Percentiles rank a stretch among this genome's conserved stretches.
phyloP scores from a whole-genome alignment of 2,329 filamentous ascomycete genomes.

The Penicillium occitanis region DNA sequence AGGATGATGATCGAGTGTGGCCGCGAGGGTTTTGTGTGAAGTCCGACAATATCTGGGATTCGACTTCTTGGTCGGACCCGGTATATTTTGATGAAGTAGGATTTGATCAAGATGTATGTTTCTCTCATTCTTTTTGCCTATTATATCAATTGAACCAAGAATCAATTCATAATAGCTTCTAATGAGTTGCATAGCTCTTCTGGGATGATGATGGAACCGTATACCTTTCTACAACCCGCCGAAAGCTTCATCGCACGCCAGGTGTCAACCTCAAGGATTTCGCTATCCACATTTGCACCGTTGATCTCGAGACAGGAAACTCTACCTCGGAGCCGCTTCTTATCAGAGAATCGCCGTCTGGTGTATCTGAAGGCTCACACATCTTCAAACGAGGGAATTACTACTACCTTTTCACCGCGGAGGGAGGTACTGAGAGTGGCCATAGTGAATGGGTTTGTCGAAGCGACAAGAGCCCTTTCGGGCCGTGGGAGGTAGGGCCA shows the following conservation, averaged over 20 bases:
- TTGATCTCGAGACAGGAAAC: conserved; percentile 35
- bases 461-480: conserved; percentile 55
- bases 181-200: background rate
- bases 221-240: conserved; percentile 32
- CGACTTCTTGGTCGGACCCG: conserved; percentile 16
- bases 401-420: conserved; percentile 56
- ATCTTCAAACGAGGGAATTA: conserved; percentile 54
- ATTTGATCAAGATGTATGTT: conserved; percentile 51
- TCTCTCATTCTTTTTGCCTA: background rate
- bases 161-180: background rate
- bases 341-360: conserved; percentile 49
- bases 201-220: conserved; percentile 50
- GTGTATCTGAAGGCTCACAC: conserved; percentile 55
- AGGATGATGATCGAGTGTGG: conserved; percentile 13
- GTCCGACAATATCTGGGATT: conserved; percentile 15
- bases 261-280: conserved; percentile 52
- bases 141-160: background rate
- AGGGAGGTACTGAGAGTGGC: conserved; percentile 59
- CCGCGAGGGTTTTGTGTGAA: conserved; percentile 13
- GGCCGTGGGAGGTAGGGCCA: conserved; percentile 56
- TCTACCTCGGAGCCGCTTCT: conserved; percentile 33
- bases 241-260: conserved; percentile 39
- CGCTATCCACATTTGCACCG: conserved; percentile 40
- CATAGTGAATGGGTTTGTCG: conserved; percentile 61
- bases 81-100: conserved; percentile 17